Base-by-base conservation (phyloP, 2,329 filamentous ascomycete species). In the Xylariomycetidae sp. region DNA sequence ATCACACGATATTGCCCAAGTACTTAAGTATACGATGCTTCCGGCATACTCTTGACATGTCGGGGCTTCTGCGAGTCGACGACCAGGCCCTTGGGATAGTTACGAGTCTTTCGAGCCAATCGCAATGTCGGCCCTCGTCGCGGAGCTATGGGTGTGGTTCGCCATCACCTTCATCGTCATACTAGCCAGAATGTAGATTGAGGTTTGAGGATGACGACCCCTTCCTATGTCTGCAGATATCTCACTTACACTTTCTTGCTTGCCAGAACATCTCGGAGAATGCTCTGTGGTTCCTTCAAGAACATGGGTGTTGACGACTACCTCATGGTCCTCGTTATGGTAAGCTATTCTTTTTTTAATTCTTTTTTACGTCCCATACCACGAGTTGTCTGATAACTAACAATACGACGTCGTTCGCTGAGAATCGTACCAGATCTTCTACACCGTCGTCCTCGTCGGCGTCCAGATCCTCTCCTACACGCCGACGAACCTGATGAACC, bases 401-500 rank as follows among this genome's bases (percentile, higher is more conserved):
- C n/a, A n/a, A n/a, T n/a, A n/a, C n/a, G n/a, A n/a, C n/a, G n/a
- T n/a, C n/a, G n/a, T n/a, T n/a, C n/a, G n/a, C n/a, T n/a, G n/a
- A n/a, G n/a, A n/a, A n/a, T n/a, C n/a, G n/a, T n/a, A 30, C n/a
- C 25, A 23, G 20, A n/a, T 25, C 69, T 65, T 62, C 48, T 74
- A 78, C 45, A 80, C 76, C 0, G 51, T 72, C 12, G 54, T 82
- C 10, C 69, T 77, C 35, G 59, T 71, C 16, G 55, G 62, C 7
- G 65, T 80, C 47, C 77, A 78, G 40, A 67, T 79, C 30, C 62
- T 76, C 14, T 61, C 64, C 2, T 59, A 65, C 20, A 74, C 72
- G n/a, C 70, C 67, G 11, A 79, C 71, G 26, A 82, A 82, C 46
- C 61, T 81, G 13, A 74, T 81, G 55, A 61, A 70, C 13, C 64